phyloP scores from a whole-genome alignment of 257 asterid genomes.

The Orobanche coerulescens region DNA sequence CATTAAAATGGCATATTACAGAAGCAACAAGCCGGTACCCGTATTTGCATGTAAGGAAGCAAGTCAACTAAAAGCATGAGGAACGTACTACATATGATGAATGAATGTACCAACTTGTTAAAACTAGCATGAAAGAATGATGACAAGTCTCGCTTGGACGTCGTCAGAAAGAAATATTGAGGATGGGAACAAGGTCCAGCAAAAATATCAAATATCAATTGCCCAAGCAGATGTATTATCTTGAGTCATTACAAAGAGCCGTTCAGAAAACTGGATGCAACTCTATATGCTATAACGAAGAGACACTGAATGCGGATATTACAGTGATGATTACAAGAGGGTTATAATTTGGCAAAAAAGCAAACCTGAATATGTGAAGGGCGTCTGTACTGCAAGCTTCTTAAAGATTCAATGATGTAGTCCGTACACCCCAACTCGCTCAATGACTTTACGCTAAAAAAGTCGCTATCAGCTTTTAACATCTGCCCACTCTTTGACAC shows the following conservation, averaged over 20 bases:
- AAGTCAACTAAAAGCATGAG: no score
- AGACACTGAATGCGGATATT: constrained; percentile 5
- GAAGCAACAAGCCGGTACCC: not conserved
- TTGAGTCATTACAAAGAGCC: not conserved
- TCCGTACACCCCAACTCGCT: constrained; percentile 76
- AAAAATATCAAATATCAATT: not conserved
- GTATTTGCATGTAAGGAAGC: not conserved
- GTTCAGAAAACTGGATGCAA: constrained; percentile 10
- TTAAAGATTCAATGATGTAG: constrained; percentile 54
- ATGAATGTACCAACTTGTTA: not conserved
- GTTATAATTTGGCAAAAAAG: not conserved
- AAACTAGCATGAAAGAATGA: constrained; percentile 11
- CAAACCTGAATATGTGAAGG: constrained; percentile 90
- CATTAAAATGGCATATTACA: not conserved
- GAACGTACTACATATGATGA: no score
- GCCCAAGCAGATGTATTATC: not conserved
- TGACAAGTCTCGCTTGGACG: no score
- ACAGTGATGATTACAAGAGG: not conserved
- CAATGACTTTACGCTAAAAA: constrained; percentile 77
- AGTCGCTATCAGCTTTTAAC: constrained; percentile 37
- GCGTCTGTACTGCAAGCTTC: constrained; percentile 48
- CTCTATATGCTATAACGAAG: not conserved
- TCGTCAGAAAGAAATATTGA: no score
- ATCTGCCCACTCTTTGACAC: constrained; percentile 35
- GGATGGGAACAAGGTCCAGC: not conserved